Evolutionary conservation across 2,329 filamentous ascomycete genomes (phyloP), one percentile per base, ranked within the genome.

Genomic region (Paecilomyces formosus): DNA sequence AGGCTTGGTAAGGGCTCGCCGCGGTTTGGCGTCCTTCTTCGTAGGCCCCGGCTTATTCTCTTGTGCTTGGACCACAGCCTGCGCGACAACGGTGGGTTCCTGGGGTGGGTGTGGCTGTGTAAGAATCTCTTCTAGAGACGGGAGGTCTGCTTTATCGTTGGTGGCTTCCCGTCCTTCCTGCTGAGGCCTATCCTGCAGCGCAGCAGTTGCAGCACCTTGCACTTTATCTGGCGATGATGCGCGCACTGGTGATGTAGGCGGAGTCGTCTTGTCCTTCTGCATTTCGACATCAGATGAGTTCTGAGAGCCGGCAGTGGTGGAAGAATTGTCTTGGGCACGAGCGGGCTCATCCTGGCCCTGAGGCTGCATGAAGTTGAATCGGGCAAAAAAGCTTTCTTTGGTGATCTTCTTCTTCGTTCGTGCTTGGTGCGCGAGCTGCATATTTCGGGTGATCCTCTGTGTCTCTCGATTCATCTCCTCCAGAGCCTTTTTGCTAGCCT

Each of bases 391-490:
- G 60, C 89, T 89, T 39, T 86, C 85, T 65, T 92, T 94, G 6
- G 88, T 86, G 63, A 96, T 89, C 76, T 91, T 96, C 80, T 94
- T 97, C 74, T 89, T 92, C 1, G 91, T 96, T 76, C 88, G 90
- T 24, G 90, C 89, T 70, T 96, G 87, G 72, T 97, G 92, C 1
- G 89, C 85, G 54, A 99, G 82, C 73, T 97, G 93, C 84, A 96
- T 89, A 69, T 89, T 95, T 64, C 94, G 84, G 64, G 85, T 88
- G 77, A 99, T 85, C 30, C 94, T 86, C 76, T 99, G 94, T 1
- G 93, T 97, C 74, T 99, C 94, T 59, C 91, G 85, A 66, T 89
- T 88, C 88, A 99, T 97, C 65, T 97, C 93, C 70, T 97, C 90
- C 50, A 97, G 72, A 0, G 94, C 94, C 75, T 92, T 97, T 77